Percentiles rank a stretch among this genome's conserved stretches.
Evolutionary conservation across 2,329 filamentous ascomycete genomes (phyloP).

Genomic region (Aspergillus felis): DNA sequence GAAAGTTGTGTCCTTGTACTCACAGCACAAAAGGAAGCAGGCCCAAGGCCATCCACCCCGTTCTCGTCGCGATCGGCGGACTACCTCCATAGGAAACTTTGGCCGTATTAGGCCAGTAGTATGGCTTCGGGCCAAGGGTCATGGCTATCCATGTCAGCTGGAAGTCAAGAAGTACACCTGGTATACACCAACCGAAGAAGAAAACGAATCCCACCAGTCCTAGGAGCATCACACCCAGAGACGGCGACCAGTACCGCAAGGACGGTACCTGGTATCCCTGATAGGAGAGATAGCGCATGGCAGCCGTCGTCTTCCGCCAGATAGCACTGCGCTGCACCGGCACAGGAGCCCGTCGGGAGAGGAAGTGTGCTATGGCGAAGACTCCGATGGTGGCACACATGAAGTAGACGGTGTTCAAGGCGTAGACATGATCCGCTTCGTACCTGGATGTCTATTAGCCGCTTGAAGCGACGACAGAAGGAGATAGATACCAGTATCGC

Average conservation of each 20-base stretch:
- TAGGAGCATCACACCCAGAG: slow-evolving; percentile 44
- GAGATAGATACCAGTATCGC: slow-evolving; percentile 28
- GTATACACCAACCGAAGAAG: slow-evolving; percentile 36
- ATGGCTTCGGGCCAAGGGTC: slow-evolving; percentile 49
- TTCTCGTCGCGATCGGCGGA: slow-evolving; percentile 51
- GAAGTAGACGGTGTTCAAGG: slow-evolving; percentile 51
- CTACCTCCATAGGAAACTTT: slow-evolving; percentile 46
- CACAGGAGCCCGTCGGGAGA: slow-evolving; percentile 28
- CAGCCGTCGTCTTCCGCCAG: slow-evolving; percentile 34
- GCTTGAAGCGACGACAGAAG: background rate
- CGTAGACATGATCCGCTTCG: slow-evolving; percentile 52
- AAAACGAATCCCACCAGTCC: slow-evolving; percentile 41
- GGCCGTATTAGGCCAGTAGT: slow-evolving; percentile 52
- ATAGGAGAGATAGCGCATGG: slow-evolving; percentile 42
- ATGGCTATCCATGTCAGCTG: slow-evolving; percentile 30
- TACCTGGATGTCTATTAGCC: slow-evolving; percentile 38
- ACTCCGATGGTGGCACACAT: slow-evolving; percentile 48
- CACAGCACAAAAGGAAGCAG: slow-evolving; percentile 51
- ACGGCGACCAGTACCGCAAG: slow-evolving; percentile 42
- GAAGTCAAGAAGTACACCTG: too few relatives aligned
- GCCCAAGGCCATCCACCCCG: slow-evolving; percentile 52
- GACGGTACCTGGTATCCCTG: slow-evolving; percentile 32
- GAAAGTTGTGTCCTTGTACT: background rate
- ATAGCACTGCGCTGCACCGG: slow-evolving; percentile 18
- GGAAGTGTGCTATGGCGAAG: slow-evolving; percentile 43